phyloP scores from a whole-genome alignment of 2,329 filamentous ascomycete species.

The Didymella sp. region DNA sequence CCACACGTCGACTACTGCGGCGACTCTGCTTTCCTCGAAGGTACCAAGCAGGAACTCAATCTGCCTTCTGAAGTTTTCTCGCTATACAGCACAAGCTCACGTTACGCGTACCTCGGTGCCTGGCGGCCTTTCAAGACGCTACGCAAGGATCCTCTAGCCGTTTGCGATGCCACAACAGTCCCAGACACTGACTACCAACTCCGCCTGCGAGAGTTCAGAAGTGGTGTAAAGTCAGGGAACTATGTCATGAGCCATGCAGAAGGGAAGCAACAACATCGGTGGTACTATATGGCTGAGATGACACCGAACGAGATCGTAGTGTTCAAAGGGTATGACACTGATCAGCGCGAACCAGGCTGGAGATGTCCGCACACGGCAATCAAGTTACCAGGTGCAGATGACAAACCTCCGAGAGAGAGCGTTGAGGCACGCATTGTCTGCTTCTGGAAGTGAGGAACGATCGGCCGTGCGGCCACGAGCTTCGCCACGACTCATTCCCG shows the following conservation, averaged over 20 bases:
- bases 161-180: slow-evolving; percentile 30
- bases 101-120: slow-evolving; percentile 40
- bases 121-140: slow-evolving; percentile 40
- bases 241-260: slow-evolving; percentile 28
- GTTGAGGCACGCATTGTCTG: slow-evolving; percentile 35
- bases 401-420: slow-evolving; percentile 31
- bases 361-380: slow-evolving; percentile 40
- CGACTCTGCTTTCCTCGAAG: slow-evolving; percentile 13
- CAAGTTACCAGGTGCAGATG: slow-evolving; percentile 21
- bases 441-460: slow-evolving; percentile 23
- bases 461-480: background rate
- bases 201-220: slow-evolving; percentile 23
- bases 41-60: slow-evolving; percentile 27
- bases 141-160: slow-evolving; percentile 34
- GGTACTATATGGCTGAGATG: slow-evolving; percentile 41
- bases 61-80: slow-evolving; percentile 18
- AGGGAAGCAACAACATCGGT: slow-evolving; percentile 27
- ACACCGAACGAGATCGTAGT: slow-evolving; percentile 31
- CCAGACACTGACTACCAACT: slow-evolving; percentile 29
- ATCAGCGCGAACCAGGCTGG: slow-evolving; percentile 26
- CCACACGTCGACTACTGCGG: slow-evolving; percentile 33
- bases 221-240: slow-evolving; percentile 26
- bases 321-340: slow-evolving; percentile 38
- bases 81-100: slow-evolving; percentile 16
- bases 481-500: slow-evolving; percentile 5